Conservation (phyloP, 2,329 filamentous ascomycete species). For the Pseudocercospora fijiensis region DNA sequence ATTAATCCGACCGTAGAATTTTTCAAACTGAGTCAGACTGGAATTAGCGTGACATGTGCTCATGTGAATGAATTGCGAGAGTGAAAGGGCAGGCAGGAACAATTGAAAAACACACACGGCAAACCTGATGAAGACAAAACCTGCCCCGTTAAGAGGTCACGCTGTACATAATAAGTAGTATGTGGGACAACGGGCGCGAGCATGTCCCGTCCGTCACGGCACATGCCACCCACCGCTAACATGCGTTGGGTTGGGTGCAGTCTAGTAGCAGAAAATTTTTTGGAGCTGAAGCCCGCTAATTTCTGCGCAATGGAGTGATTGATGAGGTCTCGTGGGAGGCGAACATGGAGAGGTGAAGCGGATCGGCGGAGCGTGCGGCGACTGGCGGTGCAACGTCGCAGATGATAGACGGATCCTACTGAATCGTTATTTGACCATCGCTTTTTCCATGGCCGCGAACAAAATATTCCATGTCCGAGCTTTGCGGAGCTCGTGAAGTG, state of each 20-base stretch:
- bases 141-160: constrained; percentile 19
- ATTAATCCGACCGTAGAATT: too few relatives aligned
- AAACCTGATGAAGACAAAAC: constrained; percentile 6
- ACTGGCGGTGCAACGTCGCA: neutral
- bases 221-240: constrained; percentile 14
- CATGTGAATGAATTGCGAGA: constrained; percentile 6
- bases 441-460: too few relatives aligned
- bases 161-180: constrained; percentile 12
- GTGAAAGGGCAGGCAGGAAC: constrained; percentile 13
- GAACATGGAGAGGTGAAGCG: neutral
- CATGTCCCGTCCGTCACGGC: constrained; percentile 3
- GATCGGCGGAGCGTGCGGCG: neutral
- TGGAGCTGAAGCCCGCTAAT: constrained; percentile 11
- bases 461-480: too few relatives aligned
- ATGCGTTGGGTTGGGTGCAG: constrained; percentile 18
- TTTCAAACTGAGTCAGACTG: neutral
- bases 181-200: constrained; percentile 9
- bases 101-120: constrained; percentile 1
- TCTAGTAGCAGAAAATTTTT: constrained; percentile 14
- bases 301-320: constrained; percentile 8
- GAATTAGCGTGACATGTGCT: constrained; percentile 6
- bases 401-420: neutral
- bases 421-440: neutral
- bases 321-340: constrained; percentile 2
- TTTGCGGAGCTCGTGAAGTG: neutral